Conservation (phyloP, 805 yeast genomes). For the Cyberlindnera maclurae region DNA sequence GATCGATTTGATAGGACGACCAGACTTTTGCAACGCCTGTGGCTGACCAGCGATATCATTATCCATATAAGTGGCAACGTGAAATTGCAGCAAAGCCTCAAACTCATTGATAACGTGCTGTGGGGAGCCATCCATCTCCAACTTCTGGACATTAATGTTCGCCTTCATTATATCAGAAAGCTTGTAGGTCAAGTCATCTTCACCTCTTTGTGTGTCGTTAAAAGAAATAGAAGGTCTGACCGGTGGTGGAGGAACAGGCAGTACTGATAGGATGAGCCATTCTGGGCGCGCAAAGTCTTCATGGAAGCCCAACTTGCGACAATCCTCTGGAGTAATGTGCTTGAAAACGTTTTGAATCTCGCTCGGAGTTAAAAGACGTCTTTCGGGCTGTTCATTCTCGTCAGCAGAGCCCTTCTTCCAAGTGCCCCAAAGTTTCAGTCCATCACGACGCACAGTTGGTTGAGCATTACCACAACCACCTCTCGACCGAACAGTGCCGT, state of each 20-base stretch:
- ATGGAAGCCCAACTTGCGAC: constrained; percentile 76
- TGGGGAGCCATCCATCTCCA: constrained; percentile 98
- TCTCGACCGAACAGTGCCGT: constrained; percentile 50
- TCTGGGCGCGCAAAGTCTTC: constrained; percentile 98
- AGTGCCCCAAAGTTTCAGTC: constrained; percentile 94
- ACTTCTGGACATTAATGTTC: constrained; percentile 91
- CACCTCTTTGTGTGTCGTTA: constrained; percentile 97
- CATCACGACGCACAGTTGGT: constrained; percentile 94
- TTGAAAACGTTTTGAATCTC: constrained; percentile 89
- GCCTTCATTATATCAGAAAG: constrained; percentile 96
- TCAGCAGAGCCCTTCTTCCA: constrained; percentile 86
- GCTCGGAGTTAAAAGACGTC: constrained; percentile 77
- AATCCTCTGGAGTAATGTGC: constrained; percentile 83
- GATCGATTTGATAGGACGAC: constrained; percentile 96
- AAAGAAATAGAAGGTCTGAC: constrained; percentile 98
- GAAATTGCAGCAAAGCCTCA: constrained; percentile 91
- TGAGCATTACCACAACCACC: constrained; percentile 99
- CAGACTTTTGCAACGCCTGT: constrained; percentile 96
- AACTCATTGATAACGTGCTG: constrained; percentile 97
- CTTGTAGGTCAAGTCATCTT: constrained; percentile 97
- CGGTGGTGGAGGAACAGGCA: constrained; percentile 99
- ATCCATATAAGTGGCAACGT: constrained; percentile 99
- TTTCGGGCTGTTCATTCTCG: constrained; percentile 88
- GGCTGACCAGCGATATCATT: constrained; percentile 99
- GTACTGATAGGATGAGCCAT: constrained; percentile 95